phyloP scores from a whole-genome alignment of 2,329 filamentous ascomycete genomes.

The Byssoonygena ceratinophila region DNA sequence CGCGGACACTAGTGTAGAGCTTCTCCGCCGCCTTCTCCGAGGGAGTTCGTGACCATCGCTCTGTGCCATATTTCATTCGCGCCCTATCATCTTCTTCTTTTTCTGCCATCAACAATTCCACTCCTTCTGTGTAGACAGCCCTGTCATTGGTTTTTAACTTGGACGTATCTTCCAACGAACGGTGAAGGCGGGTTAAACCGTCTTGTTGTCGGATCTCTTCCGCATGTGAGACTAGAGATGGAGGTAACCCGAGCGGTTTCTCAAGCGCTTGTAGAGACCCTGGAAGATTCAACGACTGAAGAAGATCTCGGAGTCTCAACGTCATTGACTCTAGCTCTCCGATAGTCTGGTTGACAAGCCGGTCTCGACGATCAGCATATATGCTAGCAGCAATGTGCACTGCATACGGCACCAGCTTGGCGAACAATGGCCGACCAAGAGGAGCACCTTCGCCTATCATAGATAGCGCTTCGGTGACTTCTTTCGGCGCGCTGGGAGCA shows the following conservation, averaged over 20 bases:
- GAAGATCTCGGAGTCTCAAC: slow-evolving; percentile 62
- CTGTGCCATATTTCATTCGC: slow-evolving; percentile 70
- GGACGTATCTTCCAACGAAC: slow-evolving; percentile 76
- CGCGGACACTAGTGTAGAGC: slow-evolving; percentile 61
- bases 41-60: slow-evolving; percentile 64
- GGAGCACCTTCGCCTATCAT: slow-evolving; percentile 69
- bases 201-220: slow-evolving; percentile 90
- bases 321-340: slow-evolving; percentile 74
- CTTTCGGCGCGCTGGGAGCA: slow-evolving; percentile 61
- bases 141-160: slow-evolving; percentile 75
- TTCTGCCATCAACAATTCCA: slow-evolving; percentile 65
- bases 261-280: slow-evolving; percentile 89
- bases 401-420: slow-evolving; percentile 85
- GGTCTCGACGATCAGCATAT: slow-evolving; percentile 81
- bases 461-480: slow-evolving; percentile 69
- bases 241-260: slow-evolving; percentile 82
- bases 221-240: slow-evolving; percentile 74
- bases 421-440: slow-evolving; percentile 76
- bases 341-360: slow-evolving; percentile 79
- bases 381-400: slow-evolving; percentile 93
- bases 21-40: slow-evolving; percentile 60
- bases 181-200: slow-evolving; percentile 63
- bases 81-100: slow-evolving; percentile 71
- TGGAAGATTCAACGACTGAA: slow-evolving; percentile 76
- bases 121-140: slow-evolving; percentile 71